A percentile compares a stretch with the other conserved stretches of the same genome.
These are phyloP conservation scores for Aleurites moluccanus DNA, from an alignment of 441 rosid species.

Conservation along the genomic window DNA sequence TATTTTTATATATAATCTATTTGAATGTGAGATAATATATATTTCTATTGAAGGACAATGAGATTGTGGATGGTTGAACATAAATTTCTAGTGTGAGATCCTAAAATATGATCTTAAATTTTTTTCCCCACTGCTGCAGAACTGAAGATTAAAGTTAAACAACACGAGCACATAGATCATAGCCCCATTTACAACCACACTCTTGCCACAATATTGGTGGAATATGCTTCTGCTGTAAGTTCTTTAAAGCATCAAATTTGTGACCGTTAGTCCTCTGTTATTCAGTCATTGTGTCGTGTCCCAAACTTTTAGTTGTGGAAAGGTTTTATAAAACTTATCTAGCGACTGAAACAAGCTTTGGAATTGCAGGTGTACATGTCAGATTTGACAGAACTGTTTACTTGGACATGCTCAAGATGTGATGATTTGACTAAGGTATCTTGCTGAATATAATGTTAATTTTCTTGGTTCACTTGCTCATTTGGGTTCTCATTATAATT, in stretches of 20 bases:
- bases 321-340: not conserved
- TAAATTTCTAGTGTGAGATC: not conserved
- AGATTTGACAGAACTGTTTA: constrained; percentile 71
- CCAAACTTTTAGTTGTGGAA: not conserved
- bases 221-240: constrained; percentile 94
- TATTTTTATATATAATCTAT: not conserved
- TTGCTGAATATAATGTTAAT: not conserved
- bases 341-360: constrained; percentile 26
- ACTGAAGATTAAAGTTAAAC: constrained; percentile 36
- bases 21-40: not conserved
- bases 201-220: constrained; percentile 72
- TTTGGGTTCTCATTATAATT: not conserved
- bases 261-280: not conserved
- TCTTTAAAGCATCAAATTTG: not conserved
- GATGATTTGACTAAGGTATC: constrained; percentile 65
- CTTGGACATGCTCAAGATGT: constrained; percentile 90
- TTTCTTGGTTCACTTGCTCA: constrained; percentile 15
- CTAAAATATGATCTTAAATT: not conserved
- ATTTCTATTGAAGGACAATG: not conserved
- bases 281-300: not conserved
- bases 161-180: constrained; percentile 26
- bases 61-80: not conserved
- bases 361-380: constrained; percentile 72
- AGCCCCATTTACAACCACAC: constrained; percentile 69
- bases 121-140: constrained; percentile 37